phyloP scores from a whole-genome alignment of 2,329 filamentous ascomycete genomes.

The Paecilomyces sp. region DNA sequence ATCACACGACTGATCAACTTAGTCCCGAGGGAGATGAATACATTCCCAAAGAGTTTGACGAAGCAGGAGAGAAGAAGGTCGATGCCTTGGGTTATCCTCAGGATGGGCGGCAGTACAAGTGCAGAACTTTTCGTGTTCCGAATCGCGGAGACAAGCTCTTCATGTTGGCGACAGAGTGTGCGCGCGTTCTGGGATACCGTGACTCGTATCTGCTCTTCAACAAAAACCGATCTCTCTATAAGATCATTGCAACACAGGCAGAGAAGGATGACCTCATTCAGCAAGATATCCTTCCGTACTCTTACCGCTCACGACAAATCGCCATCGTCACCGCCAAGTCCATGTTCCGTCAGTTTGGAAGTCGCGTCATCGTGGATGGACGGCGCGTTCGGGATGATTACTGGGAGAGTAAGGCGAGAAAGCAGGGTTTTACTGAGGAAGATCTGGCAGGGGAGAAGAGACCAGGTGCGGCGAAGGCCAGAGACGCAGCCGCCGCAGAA shows the following conservation, averaged over 20 bases:
- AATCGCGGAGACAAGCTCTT: slow-evolving; percentile 89
- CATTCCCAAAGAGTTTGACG: slow-evolving; percentile 84
- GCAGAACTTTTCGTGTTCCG: slow-evolving; percentile 87
- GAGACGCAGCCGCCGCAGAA: slow-evolving; percentile 71
- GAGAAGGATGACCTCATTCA: slow-evolving; percentile 95
- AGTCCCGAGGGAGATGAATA: slow-evolving; percentile 88
- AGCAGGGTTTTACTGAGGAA: slow-evolving; percentile 96
- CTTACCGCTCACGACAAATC: slow-evolving; percentile 96
- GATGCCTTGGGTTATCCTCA: slow-evolving; percentile 72
- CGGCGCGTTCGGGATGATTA: slow-evolving; percentile 93
- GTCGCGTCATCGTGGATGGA: slow-evolving; percentile 82
- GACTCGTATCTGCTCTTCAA: slow-evolving; percentile 99
- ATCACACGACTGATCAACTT: slow-evolving; percentile 95
- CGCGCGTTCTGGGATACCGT: slow-evolving; percentile 83
- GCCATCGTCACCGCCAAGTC: slow-evolving; percentile 95
- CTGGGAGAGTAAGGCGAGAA: slow-evolving; percentile 94
- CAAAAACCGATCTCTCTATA: slow-evolving; percentile 93
- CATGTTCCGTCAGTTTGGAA: slow-evolving; percentile 98
- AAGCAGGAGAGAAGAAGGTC: slow-evolving; percentile 91
- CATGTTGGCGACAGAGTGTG: slow-evolving; percentile 97
- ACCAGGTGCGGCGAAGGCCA: slow-evolving; percentile 80
- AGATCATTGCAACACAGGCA: slow-evolving; percentile 91
- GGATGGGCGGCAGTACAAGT: slow-evolving; percentile 81
- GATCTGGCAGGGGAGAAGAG: slow-evolving; percentile 94
- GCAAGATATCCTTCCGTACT: slow-evolving; percentile 94